These are phyloP conservation scores for Akanthomyces dipterigenus DNA, from an alignment of 2,329 filamentous ascomycete species.

Conservation along the genomic window DNA sequence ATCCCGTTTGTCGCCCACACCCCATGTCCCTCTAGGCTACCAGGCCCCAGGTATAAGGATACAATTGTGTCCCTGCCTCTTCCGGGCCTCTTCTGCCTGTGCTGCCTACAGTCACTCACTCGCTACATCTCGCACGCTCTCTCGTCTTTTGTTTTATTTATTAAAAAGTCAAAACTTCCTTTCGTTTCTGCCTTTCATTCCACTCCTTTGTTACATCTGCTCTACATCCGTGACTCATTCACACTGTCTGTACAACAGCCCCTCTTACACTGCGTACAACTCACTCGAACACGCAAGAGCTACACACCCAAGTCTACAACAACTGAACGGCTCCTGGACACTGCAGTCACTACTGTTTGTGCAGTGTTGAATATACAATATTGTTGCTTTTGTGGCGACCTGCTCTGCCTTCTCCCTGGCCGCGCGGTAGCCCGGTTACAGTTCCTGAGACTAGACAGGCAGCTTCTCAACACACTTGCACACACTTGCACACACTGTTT, in stretches of 20 bases:
- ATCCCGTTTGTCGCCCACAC: not conserved
- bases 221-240: not conserved
- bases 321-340: not conserved
- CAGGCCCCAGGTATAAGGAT: constrained; percentile 7
- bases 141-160: constrained; percentile 10
- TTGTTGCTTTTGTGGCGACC: not conserved
- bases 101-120: not conserved
- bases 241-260: not conserved
- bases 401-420: not conserved
- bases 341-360: not conserved
- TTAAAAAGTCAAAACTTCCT: not conserved
- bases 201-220: too few relatives aligned
- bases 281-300: not conserved
- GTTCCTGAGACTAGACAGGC: not conserved
- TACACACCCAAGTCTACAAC: not conserved
- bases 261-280: not conserved
- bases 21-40: constrained; percentile 6
- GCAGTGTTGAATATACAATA: not conserved
- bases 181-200: not conserved
- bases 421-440: not conserved
- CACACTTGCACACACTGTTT: constrained; percentile 46
- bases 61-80: not conserved
- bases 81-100: not conserved
- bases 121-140: not conserved
- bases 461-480: not conserved